These are phyloP conservation scores for Bipolaris bicolor DNA, from an alignment of 2,329 filamentous ascomycete genomes.

Conservation along the genomic window DNA sequence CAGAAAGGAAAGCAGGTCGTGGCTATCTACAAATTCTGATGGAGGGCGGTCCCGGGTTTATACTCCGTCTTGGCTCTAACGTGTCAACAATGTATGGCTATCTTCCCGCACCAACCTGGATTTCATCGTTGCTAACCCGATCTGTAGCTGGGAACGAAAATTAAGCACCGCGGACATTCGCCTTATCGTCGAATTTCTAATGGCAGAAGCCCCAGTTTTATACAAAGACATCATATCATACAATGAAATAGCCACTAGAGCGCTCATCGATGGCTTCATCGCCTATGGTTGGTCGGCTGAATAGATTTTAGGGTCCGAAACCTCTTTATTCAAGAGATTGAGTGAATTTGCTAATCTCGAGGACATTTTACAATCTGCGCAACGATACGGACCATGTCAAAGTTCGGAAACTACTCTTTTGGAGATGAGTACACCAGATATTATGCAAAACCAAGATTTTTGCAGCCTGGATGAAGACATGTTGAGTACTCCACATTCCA, in stretches of 20 bases:
- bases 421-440: no score
- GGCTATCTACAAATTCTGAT: not conserved
- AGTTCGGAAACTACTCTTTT: no score
- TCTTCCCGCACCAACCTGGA: not conserved
- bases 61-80: not conserved
- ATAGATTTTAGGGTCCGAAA: not conserved
- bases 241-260: not conserved
- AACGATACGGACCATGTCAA: no score
- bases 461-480: no score
- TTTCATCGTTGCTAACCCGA: not conserved
- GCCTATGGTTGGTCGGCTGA: not conserved
- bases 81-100: not conserved
- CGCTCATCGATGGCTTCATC: not conserved
- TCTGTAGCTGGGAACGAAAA: not conserved
- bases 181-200: not conserved
- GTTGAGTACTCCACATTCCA: no score
- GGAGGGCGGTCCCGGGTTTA: not conserved
- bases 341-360: not conserved
- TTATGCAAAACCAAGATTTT: no score
- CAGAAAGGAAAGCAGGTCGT: not conserved
- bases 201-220: not conserved
- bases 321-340: not conserved
- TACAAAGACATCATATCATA: not conserved
- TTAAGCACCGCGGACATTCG: not conserved
- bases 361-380: not conserved